Evolutionary conservation across 1,284 basidiomycete species (phyloP), one percentile per base, ranked within the genome.

Genomic region (Trametes pubescens): DNA sequence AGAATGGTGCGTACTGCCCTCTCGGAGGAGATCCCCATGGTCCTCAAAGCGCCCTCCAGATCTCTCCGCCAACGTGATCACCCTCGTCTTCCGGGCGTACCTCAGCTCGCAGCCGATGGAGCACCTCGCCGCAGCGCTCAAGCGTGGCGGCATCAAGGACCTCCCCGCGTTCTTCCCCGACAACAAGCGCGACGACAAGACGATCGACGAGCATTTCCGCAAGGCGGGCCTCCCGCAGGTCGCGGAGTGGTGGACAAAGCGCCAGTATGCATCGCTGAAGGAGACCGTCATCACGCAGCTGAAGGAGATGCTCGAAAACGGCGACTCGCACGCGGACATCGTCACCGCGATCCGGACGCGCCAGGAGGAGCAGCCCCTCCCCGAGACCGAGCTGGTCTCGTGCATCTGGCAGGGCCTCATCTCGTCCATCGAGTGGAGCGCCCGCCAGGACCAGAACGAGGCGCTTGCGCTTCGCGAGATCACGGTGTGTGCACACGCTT

Each of bases 341-440:
- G 82, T 95, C 69, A 78, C 85, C 49, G 82, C 86, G 64, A 86
- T 98, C 78, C 91, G 90, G 73, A 73, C 78, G 49, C 86, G 85
- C 67, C 87, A 90, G 70, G 89, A 88, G 69, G 88, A 89, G 63
- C 82, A 82, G 35, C 83, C 89, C 14, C 86, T 97, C 49, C 88
- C 93, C 4, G 93, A 96, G 62, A 80, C 85, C 11, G 96, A 99
- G 72, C 83, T 98, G 61, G 85, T 95, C 61, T 85, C 90, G 63
- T 94, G 94, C 79, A 90, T 97, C 73, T 99, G 95, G 94, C 89
- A 92, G 71, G 95, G 93, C 38, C 85, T 98, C 62, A 93, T 98
- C 87, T 82, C 85, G 37, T 89, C 89, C 51, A 83, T 98, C 38
- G 96, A 98, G 77, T 94, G 92, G 90, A 90, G 85, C 70, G 88